Percentiles rank a stretch among this genome's conserved stretches.
These are phyloP conservation scores for Aspergillus sp. DNA, from an alignment of 2,329 filamentous ascomycete genomes.

Conservation along the genomic window DNA sequence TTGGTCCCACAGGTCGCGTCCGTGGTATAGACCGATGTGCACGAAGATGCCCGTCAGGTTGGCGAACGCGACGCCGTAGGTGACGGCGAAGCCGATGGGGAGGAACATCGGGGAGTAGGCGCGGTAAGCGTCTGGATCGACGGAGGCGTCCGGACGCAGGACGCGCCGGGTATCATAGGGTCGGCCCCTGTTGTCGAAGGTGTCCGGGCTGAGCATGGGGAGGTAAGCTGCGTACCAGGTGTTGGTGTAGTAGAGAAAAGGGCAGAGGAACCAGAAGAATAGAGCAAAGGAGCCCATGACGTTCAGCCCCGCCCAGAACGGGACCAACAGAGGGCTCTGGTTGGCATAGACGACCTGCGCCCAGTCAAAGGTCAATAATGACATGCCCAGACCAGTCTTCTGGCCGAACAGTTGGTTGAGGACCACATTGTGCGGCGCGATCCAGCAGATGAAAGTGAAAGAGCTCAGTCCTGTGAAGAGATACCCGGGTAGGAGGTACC, in stretches of 20 bases:
- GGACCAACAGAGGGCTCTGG: slow-evolving; percentile 65
- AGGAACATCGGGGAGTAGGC: slow-evolving; percentile 66
- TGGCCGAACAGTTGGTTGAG: slow-evolving; percentile 73
- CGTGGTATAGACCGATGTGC: slow-evolving; percentile 37
- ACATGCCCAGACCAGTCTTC: slow-evolving; percentile 62
- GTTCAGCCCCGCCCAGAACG: slow-evolving; percentile 48
- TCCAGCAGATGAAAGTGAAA: slow-evolving; percentile 70
- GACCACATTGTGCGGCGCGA: slow-evolving; percentile 63
- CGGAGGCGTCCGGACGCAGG: slow-evolving; percentile 52
- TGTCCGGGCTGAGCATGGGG: slow-evolving; percentile 59
- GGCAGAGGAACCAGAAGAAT: slow-evolving; percentile 45
- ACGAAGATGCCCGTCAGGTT: slow-evolving; percentile 57
- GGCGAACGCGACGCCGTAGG: slow-evolving; percentile 65
- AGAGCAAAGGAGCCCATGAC: slow-evolving; percentile 44
- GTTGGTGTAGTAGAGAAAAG: slow-evolving; percentile 52
- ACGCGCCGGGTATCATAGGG: slow-evolving; percentile 62
- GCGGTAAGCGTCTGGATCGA: slow-evolving; percentile 61
- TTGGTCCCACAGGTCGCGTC: slow-evolving; percentile 34
- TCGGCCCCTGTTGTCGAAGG: slow-evolving; percentile 62
- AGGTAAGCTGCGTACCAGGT: slow-evolving; percentile 58
- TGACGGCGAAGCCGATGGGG: slow-evolving; percentile 55
- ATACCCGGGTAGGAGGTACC: slow-evolving; percentile 56
- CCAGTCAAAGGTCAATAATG: slow-evolving; percentile 75
- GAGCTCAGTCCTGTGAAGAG: slow-evolving; percentile 67
- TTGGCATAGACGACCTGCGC: slow-evolving; percentile 68